A percentile compares a stretch with the other conserved stretches of the same genome.
phyloP scores from a whole-genome alignment of 208 protist genomes.

The Borovskyia barvae region DNA sequence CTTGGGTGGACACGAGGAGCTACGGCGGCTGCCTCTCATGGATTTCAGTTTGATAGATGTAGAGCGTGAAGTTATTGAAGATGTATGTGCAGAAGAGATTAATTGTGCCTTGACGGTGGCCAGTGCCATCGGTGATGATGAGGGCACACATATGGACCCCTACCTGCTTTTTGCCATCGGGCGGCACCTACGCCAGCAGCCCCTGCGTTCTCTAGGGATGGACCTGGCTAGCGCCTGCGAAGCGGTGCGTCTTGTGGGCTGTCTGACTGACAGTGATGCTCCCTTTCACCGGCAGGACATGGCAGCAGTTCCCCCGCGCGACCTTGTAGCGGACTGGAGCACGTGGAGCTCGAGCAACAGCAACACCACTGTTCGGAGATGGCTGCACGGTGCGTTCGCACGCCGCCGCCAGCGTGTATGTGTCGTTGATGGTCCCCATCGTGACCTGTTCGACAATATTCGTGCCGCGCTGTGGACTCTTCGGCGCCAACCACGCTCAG shows the following conservation, averaged over 20 bases:
- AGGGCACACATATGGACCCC: conserved; percentile 75
- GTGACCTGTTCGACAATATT: conserved; percentile 77
- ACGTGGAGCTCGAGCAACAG: conserved; percentile 30
- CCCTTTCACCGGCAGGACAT: conserved; percentile 35
- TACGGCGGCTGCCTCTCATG: conserved; percentile 18
- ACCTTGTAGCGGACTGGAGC: conserved; percentile 42
- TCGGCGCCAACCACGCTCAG: conserved; percentile 47
- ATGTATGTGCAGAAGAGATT: conserved; percentile 60
- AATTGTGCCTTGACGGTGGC: conserved; percentile 77
- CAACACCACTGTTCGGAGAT: conserved; percentile 22
- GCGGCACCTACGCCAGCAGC: conserved; percentile 48
- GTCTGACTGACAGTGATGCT: conserved; percentile 37
- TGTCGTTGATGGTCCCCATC: conserved; percentile 62
- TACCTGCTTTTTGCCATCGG: conserved; percentile 80
- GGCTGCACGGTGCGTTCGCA: conserved; percentile 58
- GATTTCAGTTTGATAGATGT: conserved; percentile 72
- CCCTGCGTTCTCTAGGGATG: conserved; percentile 42
- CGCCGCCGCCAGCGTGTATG: conserved; percentile 53
- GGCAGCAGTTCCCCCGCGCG: neutral
- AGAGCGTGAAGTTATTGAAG: conserved; percentile 30
- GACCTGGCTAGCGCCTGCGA: conserved; percentile 67
- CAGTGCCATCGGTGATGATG: conserved; percentile 73
- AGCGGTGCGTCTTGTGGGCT: conserved; percentile 60
- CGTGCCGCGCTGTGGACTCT: conserved; percentile 75
- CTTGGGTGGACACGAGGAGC: conserved; percentile 5